A percentile compares a stretch with the other conserved stretches of the same genome.
phyloP scores from a whole-genome alignment of 2,329 filamentous ascomycete species.

The Fusarium sp. region DNA sequence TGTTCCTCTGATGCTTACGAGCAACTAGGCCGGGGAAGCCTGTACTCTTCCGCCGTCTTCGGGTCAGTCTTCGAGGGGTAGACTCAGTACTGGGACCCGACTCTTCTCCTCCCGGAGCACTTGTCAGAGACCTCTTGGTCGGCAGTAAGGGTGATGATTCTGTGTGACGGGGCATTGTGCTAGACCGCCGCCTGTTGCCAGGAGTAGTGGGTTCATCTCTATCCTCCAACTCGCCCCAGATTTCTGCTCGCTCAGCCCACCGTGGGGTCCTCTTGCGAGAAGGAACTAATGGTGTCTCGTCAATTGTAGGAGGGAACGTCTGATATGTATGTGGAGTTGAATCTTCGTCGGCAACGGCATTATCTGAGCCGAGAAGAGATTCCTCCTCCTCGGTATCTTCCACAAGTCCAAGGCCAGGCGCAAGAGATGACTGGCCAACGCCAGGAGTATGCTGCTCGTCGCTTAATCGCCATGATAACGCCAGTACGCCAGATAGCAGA shows the following conservation, averaged over 20 bases:
- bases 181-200: slow-evolving; percentile 59
- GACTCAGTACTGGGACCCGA: slow-evolving; percentile 50
- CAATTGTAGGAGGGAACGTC: slow-evolving; percentile 60
- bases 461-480: slow-evolving; percentile 92
- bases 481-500: slow-evolving; percentile 87
- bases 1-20: slow-evolving; percentile 57
- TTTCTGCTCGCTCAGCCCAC: slow-evolving; percentile 79
- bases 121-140: slow-evolving; percentile 51
- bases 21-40: slow-evolving; percentile 73
- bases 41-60: slow-evolving; percentile 68
- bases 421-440: slow-evolving; percentile 75
- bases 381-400: slow-evolving; percentile 74
- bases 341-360: slow-evolving; percentile 58
- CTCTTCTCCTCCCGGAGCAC: slow-evolving; percentile 46
- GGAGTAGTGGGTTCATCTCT: slow-evolving; percentile 64
- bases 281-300: slow-evolving; percentile 56
- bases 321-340: slow-evolving; percentile 56
- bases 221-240: slow-evolving; percentile 90
- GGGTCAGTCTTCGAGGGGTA: slow-evolving; percentile 50
- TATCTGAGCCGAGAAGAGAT: slow-evolving; percentile 63
- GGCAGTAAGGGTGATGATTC: slow-evolving; percentile 58
- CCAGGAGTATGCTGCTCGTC: slow-evolving; percentile 75
- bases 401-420: slow-evolving; percentile 85
- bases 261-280: slow-evolving; percentile 63
- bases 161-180: slow-evolving; percentile 59